phyloP scores from a whole-genome alignment of 129 eudicot genomes.

The Helichrysum umbraculigerum region DNA sequence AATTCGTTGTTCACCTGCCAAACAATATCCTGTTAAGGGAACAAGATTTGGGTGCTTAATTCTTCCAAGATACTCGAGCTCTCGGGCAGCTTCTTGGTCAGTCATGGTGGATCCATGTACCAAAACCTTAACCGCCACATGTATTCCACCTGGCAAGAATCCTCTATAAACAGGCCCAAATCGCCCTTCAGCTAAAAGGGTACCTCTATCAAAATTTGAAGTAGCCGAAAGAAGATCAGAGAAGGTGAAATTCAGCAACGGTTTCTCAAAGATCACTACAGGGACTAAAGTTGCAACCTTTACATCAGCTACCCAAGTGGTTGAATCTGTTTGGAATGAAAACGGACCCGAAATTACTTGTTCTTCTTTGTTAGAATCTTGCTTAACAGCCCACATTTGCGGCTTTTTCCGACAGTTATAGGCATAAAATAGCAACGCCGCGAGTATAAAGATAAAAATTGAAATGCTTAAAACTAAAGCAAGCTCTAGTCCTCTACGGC shows the following conservation, averaged over 20 bases:
- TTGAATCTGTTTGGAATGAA: conserved; percentile 87
- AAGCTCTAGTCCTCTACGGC: conserved; percentile 60
- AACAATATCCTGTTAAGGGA: conserved; percentile 80
- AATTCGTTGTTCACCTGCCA: conserved; percentile 84
- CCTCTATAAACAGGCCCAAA: conserved; percentile 88
- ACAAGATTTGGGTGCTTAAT: conserved; percentile 85
- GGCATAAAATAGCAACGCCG: conserved; percentile 60
- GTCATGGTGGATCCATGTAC: conserved; percentile 83
- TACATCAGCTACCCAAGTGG: conserved; percentile 95
- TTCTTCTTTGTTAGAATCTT: conserved; percentile 64
- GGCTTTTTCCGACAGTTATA: conserved; percentile 69
- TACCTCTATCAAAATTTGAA: conserved; percentile 73
- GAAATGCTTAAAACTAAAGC: conserved; percentile 64
- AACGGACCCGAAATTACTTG: conserved; percentile 78
- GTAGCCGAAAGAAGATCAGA: conserved; percentile 85
- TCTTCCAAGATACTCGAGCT: conserved; percentile 82
- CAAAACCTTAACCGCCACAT: conserved; percentile 78
- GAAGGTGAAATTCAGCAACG: conserved; percentile 75
- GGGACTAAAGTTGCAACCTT: conserved; percentile 71
- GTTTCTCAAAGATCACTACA: conserved; percentile 84
- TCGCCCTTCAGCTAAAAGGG: conserved; percentile 81
- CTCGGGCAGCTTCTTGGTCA: conserved; percentile 86
- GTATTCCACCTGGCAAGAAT: conserved; percentile 73
- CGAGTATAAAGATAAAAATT: conserved; percentile 51
- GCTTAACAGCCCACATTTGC: conserved; percentile 70